A percentile compares a stretch with the other conserved stretches of the same genome.
Conservation (phyloP, 805 yeast species). For the Blastobotrys robertii region DNA sequence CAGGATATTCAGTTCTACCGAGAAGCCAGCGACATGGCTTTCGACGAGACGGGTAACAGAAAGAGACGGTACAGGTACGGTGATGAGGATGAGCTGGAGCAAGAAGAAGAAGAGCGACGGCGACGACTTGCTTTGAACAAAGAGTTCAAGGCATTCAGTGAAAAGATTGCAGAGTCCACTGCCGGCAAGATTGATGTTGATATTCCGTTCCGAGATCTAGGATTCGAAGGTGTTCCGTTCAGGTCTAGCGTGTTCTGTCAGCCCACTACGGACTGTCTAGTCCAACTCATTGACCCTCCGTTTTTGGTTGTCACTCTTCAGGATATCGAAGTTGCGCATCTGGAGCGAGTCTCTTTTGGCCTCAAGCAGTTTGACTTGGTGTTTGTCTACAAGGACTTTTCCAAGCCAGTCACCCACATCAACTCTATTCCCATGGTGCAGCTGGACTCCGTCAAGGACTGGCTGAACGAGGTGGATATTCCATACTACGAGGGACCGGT, state of each 20-base stretch:
- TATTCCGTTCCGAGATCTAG: conserved; percentile 89
- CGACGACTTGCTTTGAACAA: conserved; percentile 83
- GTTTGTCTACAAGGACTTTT: conserved; percentile 89
- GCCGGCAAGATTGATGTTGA: conserved; percentile 76
- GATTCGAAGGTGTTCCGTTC: conserved; percentile 95
- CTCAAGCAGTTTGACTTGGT: conserved; percentile 93
- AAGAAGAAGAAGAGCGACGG: conserved; percentile 95
- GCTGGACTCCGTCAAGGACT: conserved; percentile 84
- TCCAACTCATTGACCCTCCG: conserved; percentile 91
- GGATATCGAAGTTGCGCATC: conserved; percentile 88
- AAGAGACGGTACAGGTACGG: conserved; percentile 83
- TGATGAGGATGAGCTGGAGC: conserved; percentile 96
- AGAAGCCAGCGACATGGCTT: conserved; percentile 92
- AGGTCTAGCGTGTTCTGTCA: conserved; percentile 89
- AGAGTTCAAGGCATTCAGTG: conserved; percentile 84
- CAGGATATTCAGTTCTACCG: conserved; percentile 93
- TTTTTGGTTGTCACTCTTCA: conserved; percentile 83
- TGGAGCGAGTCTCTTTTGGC: conserved; percentile 97
- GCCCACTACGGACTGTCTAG: conserved; percentile 95
- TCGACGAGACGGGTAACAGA: conserved; percentile 94
- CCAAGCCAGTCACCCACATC: conserved; percentile 78
- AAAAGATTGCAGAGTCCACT: conserved; percentile 81
- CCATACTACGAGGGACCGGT: conserved; percentile 92
- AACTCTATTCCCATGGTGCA: conserved; percentile 92
- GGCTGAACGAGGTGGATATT: conserved; percentile 97